Conservation (phyloP, 257 asterid species). For the Solanum pimpinellifolium region DNA sequence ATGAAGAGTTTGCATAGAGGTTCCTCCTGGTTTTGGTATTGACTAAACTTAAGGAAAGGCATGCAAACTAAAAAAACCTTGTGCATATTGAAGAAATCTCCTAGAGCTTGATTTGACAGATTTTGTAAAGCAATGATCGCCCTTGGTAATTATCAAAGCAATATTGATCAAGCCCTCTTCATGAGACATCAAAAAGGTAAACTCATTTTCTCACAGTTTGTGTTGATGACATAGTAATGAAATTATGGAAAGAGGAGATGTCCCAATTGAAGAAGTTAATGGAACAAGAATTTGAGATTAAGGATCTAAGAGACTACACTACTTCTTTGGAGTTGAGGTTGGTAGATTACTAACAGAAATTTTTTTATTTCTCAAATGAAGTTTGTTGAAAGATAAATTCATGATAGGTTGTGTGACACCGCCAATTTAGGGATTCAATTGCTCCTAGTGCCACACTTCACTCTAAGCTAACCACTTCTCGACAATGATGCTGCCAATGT, state of each 20-base stretch:
- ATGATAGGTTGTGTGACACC: not conserved
- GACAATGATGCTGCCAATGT: not conserved
- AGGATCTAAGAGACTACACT: not conserved
- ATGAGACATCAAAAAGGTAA: not conserved
- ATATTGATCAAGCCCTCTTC: not conserved
- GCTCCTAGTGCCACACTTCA: not conserved
- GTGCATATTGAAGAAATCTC: not conserved
- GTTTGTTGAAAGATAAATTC: not conserved
- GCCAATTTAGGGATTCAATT: not conserved
- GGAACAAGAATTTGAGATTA: not conserved
- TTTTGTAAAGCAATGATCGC: not conserved
- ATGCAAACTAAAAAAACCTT: not conserved
- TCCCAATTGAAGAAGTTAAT: not conserved
- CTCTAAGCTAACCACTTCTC: not conserved
- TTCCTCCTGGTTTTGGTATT: not conserved
- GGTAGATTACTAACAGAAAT: not conserved
- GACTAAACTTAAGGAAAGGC: not conserved
- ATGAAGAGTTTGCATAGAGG: not conserved
- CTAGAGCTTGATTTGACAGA: not conserved
- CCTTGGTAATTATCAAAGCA: not conserved
- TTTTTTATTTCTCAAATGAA: not conserved
- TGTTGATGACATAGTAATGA: not conserved
- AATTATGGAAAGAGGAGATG: not conserved
- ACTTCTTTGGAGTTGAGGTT: not conserved
- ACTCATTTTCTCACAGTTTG: not conserved